These are phyloP conservation scores for Fusarium pseudograminearum DNA, from an alignment of 2,329 filamentous ascomycete genomes.

Conservation along the genomic window DNA sequence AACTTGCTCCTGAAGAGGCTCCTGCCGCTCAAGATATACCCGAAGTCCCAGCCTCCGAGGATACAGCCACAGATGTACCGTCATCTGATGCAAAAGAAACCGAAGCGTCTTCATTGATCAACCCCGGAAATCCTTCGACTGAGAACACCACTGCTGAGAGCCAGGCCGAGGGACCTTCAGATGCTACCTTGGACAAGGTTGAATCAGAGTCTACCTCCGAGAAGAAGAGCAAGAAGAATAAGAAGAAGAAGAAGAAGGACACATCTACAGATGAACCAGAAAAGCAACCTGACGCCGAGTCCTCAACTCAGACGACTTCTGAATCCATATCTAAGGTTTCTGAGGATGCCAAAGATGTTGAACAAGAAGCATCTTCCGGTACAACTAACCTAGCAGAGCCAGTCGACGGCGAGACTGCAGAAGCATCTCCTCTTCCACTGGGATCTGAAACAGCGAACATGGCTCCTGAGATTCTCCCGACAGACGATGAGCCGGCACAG, in stretches of 20 bases:
- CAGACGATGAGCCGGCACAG: slow-evolving; percentile 43
- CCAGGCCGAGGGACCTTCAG: slow-evolving; percentile 10
- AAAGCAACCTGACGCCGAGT: slow-evolving; percentile 29
- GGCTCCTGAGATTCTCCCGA: slow-evolving; percentile 31
- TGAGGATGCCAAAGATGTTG: slow-evolving; percentile 10
- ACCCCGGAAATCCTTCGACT: neutral
- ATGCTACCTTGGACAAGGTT: slow-evolving; percentile 1
- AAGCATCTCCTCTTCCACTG: slow-evolving; percentile 11
- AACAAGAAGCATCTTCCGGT: slow-evolving; percentile 19
- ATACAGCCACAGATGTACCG: neutral
- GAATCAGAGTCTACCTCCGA: slow-evolving; percentile 26
- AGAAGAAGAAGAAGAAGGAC: slow-evolving; percentile 52
- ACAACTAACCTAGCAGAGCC: slow-evolving; percentile 11
- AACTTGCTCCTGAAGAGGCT: neutral
- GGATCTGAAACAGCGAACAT: slow-evolving; percentile 32
- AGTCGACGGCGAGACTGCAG: slow-evolving; percentile 10
- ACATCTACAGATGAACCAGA: slow-evolving; percentile 31
- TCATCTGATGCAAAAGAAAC: slow-evolving; percentile 13
- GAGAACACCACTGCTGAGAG: slow-evolving; percentile 15
- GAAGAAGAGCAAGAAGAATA: slow-evolving; percentile 53
- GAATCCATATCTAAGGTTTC: slow-evolving; percentile 7
- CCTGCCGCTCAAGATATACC: neutral
- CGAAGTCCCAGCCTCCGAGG: neutral
- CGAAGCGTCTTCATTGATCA: neutral
- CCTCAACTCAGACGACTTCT: slow-evolving; percentile 14